Evolutionary conservation across 192 early-diverging fungal genomes (phyloP).

Genomic region (Coemansia sp.): DNA sequence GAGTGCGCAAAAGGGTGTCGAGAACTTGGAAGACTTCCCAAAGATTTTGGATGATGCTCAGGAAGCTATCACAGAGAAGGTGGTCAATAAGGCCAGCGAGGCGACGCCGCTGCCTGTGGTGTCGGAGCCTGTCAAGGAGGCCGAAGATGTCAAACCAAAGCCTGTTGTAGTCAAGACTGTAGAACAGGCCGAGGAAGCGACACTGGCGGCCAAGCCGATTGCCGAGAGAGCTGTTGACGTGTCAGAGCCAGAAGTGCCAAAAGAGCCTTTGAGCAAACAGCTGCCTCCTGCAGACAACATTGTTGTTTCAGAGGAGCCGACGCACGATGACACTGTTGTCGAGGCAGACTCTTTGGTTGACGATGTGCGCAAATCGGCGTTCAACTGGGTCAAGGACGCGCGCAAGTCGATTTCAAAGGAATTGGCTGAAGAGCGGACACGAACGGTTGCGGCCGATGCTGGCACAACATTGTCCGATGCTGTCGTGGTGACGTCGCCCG

Average conservation of each 20-base stretch:
- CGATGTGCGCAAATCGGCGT: conserved; percentile 47
- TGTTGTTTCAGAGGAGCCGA: conserved; percentile 1
- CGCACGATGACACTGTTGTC: background rate
- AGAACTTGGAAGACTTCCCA: conserved; percentile 46
- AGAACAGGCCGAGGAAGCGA: conserved; percentile 7
- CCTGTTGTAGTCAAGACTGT: background rate
- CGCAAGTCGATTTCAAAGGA: conserved; percentile 53
- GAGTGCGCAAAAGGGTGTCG: conserved; percentile 24
- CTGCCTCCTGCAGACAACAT: conserved; percentile 3
- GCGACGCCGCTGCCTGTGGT: conserved; percentile 1
- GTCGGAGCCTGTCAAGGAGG: conserved; percentile 1
- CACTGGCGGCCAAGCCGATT: conserved; percentile 1
- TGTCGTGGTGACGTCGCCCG: background rate
- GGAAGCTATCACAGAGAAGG: background rate
- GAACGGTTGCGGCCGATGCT: conserved; percentile 8
- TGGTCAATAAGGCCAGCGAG: background rate
- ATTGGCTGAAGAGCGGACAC: conserved; percentile 49
- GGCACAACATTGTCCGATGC: conserved; percentile 6
- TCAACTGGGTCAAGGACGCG: conserved; percentile 53
- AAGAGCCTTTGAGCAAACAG: background rate
- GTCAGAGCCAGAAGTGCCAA: background rate
- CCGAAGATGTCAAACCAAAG: background rate
- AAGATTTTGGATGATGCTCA: conserved; percentile 22
- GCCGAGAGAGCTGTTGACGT: conserved; percentile 2
- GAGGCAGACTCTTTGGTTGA: conserved; percentile 13